Conservation (phyloP, 306 rosid genomes). For the Dalbergia cochinchinensis region DNA sequence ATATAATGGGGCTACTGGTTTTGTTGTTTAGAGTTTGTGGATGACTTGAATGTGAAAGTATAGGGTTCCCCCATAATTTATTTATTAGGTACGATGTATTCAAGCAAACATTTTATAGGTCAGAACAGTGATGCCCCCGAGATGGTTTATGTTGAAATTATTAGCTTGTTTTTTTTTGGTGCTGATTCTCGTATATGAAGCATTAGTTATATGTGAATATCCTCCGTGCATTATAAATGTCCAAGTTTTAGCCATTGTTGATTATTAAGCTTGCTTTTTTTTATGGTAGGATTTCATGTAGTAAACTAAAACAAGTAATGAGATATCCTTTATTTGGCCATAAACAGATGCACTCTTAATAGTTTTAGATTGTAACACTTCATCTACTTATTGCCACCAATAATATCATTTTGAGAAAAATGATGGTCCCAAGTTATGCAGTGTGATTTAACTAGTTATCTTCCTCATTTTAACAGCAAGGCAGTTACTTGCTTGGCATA, state of each 20-base stretch:
- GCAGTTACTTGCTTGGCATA: conserved; percentile 74
- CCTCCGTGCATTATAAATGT: neutral
- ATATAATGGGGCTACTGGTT: conserved; percentile 12
- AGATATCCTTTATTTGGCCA: conserved; percentile 15
- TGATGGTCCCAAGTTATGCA: conserved; percentile 4
- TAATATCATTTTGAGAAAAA: neutral
- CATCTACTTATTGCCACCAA: neutral
- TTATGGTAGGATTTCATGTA: neutral
- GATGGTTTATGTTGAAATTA: conserved; percentile 13
- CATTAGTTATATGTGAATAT: conserved; percentile 16
- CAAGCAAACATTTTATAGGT: conserved; percentile 15
- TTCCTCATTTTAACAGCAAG: conserved; percentile 60
- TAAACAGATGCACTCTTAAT: conserved; percentile 3
- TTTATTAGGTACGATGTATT: conserved; percentile 2
- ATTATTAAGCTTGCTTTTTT: conserved; percentile 2
- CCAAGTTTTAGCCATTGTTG: neutral
- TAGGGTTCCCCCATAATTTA: neutral
- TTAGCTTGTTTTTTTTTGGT: neutral
- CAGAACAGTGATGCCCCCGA: neutral
- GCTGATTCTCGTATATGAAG: neutral
- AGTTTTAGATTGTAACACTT: neutral
- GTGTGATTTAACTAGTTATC: conserved; percentile 35
- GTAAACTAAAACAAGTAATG: conserved; percentile 3
- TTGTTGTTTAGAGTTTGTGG: conserved; percentile 28
- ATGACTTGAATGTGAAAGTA: conserved; percentile 9